These are phyloP conservation scores for Fraxinus sp. DNA, from an alignment of 305 asterid species.

Conservation along the genomic window DNA sequence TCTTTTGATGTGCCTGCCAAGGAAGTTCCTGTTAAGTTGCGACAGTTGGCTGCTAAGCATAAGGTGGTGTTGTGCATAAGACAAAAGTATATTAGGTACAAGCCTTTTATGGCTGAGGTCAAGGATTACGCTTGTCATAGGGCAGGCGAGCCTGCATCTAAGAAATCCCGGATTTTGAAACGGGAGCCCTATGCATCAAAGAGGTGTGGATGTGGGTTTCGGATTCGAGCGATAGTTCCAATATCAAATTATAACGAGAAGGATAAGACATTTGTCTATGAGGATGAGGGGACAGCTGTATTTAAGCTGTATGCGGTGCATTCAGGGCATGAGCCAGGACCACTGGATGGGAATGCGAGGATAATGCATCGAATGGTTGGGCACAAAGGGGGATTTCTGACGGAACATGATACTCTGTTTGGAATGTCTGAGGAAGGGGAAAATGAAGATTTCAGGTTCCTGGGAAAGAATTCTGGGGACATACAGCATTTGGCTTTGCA, in stretches of 20 bases:
- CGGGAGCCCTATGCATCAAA: slow-evolving; percentile 85
- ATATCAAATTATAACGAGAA: slow-evolving; percentile 86
- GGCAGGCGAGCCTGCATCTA: slow-evolving; percentile 89
- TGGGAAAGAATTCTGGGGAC: slow-evolving; percentile 62
- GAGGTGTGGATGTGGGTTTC: slow-evolving; percentile 92
- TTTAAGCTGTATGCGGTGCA: slow-evolving; percentile 93
- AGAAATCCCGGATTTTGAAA: slow-evolving; percentile 63
- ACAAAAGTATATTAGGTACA: slow-evolving; percentile 87
- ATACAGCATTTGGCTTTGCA: slow-evolving; percentile 67
- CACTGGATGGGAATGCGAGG: slow-evolving; percentile 92
- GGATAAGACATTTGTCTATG: slow-evolving; percentile 87
- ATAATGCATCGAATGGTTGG: slow-evolving; percentile 94
- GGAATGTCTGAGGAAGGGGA: slow-evolving; percentile 82
- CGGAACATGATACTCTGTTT: slow-evolving; percentile 71
- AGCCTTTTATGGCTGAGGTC: slow-evolving; percentile 98
- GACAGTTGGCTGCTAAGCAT: slow-evolving; percentile 76
- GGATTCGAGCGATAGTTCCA: slow-evolving; percentile 91
- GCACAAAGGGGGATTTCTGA: slow-evolving; percentile 72
- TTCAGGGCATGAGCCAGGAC: slow-evolving; percentile 95
- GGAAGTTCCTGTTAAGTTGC: slow-evolving; percentile 70
- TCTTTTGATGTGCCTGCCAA: slow-evolving; percentile 82
- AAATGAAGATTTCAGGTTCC: slow-evolving; percentile 64
- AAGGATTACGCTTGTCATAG: slow-evolving; percentile 97
- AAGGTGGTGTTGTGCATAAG: slow-evolving; percentile 88
- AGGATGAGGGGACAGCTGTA: slow-evolving; percentile 95